Conservation (phyloP, 176 grass and related monocot genomes). For the Musa troglodytarum region DNA sequence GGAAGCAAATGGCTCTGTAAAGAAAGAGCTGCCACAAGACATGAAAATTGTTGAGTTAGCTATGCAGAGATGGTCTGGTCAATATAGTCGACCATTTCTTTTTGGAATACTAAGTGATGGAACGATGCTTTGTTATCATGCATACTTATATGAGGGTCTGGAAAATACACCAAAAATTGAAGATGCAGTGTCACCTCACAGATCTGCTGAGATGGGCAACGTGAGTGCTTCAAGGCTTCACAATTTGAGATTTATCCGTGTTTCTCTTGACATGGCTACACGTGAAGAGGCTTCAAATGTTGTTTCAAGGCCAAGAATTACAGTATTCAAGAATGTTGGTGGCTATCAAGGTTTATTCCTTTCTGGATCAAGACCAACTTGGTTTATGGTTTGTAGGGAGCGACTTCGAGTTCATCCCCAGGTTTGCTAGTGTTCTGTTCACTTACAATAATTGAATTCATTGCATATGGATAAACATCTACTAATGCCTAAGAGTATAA, state of each 20-base stretch:
- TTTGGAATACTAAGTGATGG: constrained; percentile 86
- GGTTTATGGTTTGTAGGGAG: constrained; percentile 88
- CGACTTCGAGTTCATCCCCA: constrained; percentile 79
- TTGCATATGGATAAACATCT: too few species aligned
- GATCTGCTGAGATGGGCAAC: constrained; percentile 30
- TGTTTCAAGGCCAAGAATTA: constrained; percentile 57
- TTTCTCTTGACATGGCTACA: constrained; percentile 49
- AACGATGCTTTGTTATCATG: constrained; percentile 75
- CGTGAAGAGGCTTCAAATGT: constrained; percentile 48
- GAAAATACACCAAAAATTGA: constrained; percentile 32
- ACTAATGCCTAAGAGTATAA: too few species aligned
- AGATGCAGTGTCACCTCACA: constrained; percentile 30
- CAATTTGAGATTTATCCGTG: constrained; percentile 76
- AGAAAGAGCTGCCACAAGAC: constrained; percentile 46
- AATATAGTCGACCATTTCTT: constrained; percentile 69
- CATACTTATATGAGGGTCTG: constrained; percentile 55
- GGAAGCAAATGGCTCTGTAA: constrained; percentile 33
- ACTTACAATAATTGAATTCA: too few species aligned
- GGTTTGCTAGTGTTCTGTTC: constrained; percentile 30
- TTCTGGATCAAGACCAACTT: constrained; percentile 68
- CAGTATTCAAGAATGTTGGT: constrained; percentile 71
- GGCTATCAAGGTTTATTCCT: constrained; percentile 88
- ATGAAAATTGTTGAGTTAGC: constrained; percentile 72
- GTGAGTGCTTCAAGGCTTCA: constrained; percentile 45
- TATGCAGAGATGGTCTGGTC: constrained; percentile 87